Percentiles rank a stretch among this genome's conserved stretches.
phyloP scores from a whole-genome alignment of 345 rosid genomes.

The Hirschfeldia incana region DNA sequence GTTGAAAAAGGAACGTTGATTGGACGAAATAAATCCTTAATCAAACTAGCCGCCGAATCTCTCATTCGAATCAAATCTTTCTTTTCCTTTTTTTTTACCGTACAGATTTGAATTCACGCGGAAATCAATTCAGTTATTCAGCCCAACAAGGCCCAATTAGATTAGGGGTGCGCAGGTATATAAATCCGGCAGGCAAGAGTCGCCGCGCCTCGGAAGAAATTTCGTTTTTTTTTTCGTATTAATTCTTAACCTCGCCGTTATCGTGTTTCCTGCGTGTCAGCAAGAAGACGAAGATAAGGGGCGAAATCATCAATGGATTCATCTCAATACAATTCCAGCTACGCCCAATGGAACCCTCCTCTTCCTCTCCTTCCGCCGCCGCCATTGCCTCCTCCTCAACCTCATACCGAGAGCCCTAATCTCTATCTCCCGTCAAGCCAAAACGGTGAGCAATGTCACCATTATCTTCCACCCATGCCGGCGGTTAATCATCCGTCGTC shows the following conservation, averaged over 20 bases:
- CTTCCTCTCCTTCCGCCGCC: conserved; percentile 29
- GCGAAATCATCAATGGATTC: conserved; percentile 48
- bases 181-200: neutral
- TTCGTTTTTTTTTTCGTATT: neutral
- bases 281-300: conserved; percentile 1
- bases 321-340: conserved; percentile 42
- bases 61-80: neutral
- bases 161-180: neutral
- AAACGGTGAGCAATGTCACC: conserved; percentile 22
- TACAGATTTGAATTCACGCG: neutral
- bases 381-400: conserved; percentile 21
- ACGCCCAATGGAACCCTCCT: conserved; percentile 42
- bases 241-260: conserved; percentile 7
- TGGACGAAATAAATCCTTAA: neutral
- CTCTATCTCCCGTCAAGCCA: conserved; percentile 17
- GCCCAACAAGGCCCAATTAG: conserved; percentile 6
- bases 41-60: no score
- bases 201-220: conserved; percentile 2
- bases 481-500: conserved; percentile 30
- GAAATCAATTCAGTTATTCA: neutral
- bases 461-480: conserved; percentile 24
- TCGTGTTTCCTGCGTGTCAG: conserved; percentile 13
- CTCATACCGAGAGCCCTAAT: conserved; percentile 38
- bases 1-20: conserved; percentile 1
- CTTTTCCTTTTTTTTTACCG: neutral